These are phyloP conservation scores for Aspergillus fumigatiaffinis DNA, from an alignment of 2,329 filamentous ascomycete genomes.

Conservation along the genomic window DNA sequence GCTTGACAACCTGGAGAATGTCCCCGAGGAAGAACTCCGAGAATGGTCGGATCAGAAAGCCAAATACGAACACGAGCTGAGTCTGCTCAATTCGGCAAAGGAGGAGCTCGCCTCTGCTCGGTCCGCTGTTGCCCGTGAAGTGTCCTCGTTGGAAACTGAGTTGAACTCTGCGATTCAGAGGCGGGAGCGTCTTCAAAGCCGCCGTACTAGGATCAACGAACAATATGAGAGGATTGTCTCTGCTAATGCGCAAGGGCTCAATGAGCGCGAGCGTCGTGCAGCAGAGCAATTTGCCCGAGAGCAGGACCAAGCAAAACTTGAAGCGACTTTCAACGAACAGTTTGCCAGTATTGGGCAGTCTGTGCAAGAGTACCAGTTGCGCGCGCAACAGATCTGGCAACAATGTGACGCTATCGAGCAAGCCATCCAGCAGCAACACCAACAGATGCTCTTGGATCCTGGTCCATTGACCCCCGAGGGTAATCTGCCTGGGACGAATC, in stretches of 20 bases:
- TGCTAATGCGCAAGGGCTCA: slow-evolving; percentile 55
- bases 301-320: slow-evolving; percentile 43
- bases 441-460: slow-evolving; percentile 40
- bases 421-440: slow-evolving; percentile 43
- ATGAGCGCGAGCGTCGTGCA: slow-evolving; percentile 50
- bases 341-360: slow-evolving; percentile 39
- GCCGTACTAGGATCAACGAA: slow-evolving; percentile 56
- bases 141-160: slow-evolving; percentile 51
- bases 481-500: slow-evolving; percentile 51
- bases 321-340: slow-evolving; percentile 42
- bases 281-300: slow-evolving; percentile 46
- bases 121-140: slow-evolving; percentile 49
- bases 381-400: slow-evolving; percentile 42
- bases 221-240: slow-evolving; percentile 58
- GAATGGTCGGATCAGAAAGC: slow-evolving; percentile 52
- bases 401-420: slow-evolving; percentile 42
- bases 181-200: slow-evolving; percentile 56
- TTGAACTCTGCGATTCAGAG: slow-evolving; percentile 51
- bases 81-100: slow-evolving; percentile 48
- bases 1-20: slow-evolving; percentile 52
- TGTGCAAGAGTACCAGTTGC: slow-evolving; percentile 42
- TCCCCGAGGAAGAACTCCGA: slow-evolving; percentile 54
- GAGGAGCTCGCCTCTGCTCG: slow-evolving; percentile 50
- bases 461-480: slow-evolving; percentile 58
- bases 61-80: slow-evolving; percentile 52